Evolutionary conservation across 495 filamentous ascomycete species (phyloP).

Genomic region (Evernia prunastri): DNA sequence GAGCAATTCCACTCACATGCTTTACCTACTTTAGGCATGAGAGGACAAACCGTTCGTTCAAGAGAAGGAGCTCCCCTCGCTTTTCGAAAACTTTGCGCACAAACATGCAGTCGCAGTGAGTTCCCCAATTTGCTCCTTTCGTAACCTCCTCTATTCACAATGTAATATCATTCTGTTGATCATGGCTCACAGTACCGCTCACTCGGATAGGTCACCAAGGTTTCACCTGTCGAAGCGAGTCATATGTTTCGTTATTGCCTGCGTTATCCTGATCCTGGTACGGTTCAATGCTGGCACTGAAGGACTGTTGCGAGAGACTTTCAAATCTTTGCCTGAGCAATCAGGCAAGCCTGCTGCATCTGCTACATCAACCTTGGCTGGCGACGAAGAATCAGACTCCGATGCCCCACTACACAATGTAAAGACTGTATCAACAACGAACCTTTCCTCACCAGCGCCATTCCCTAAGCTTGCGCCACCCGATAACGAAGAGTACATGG

Average conservation of each 20-base stretch:
- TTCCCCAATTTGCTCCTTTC: not conserved
- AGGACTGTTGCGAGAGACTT: not conserved
- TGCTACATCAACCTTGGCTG: not conserved
- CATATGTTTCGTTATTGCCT: not conserved
- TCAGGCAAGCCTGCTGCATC: not conserved
- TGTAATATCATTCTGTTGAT: not conserved
- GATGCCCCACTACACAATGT: not conserved
- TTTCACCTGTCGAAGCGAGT: not conserved
- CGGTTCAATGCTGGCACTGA: not conserved
- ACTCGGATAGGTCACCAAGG: not conserved
- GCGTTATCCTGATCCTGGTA: not conserved
- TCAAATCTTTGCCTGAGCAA: not conserved
- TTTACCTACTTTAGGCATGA: not conserved
- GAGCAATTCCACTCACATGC: not conserved
- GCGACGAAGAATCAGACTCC: not conserved
- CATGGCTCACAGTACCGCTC: not conserved
- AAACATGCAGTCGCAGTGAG: not conserved
- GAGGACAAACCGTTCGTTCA: not conserved
- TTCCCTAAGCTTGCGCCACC: constrained; percentile 8
- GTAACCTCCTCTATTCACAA: not conserved
- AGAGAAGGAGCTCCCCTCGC: not conserved
- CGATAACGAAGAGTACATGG: constrained; percentile 25
- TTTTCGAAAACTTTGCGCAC: not conserved
- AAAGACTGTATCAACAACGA: not conserved
- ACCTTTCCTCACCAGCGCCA: not conserved